These are phyloP conservation scores for Cercospora sp. DNA, from an alignment of 2,329 filamentous ascomycete genomes.

Conservation along the genomic window DNA sequence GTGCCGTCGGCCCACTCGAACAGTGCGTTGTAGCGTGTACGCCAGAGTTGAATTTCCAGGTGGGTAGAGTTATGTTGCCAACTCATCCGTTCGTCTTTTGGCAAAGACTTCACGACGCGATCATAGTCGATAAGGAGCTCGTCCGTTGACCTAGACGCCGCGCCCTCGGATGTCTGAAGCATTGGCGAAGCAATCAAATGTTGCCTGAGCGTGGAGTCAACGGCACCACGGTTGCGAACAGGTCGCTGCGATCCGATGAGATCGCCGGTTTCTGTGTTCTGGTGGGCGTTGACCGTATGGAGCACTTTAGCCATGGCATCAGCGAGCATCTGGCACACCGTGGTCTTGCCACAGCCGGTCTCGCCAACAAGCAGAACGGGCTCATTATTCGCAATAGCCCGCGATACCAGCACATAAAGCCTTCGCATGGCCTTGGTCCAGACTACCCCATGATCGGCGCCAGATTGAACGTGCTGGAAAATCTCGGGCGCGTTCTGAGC, in stretches of 20 bases:
- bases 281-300: constrained; percentile 93
- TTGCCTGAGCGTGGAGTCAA: constrained; percentile 65
- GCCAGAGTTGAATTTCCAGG: constrained; percentile 46
- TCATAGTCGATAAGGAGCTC: constrained; percentile 62
- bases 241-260: constrained; percentile 93
- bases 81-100: constrained; percentile 17
- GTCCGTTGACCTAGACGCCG: constrained; percentile 46
- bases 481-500: constrained; percentile 47
- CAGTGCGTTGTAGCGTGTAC: constrained; percentile 72
- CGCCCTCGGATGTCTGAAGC: constrained; percentile 26
- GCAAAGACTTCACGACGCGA: constrained; percentile 42
- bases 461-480: constrained; percentile 33
- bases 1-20: constrained; percentile 98
- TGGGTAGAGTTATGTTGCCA: constrained; percentile 25
- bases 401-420: constrained; percentile 83
- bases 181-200: constrained; percentile 54
- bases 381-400: constrained; percentile 85
- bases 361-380: constrained; percentile 93
- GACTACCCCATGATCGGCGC: constrained; percentile 67
- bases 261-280: constrained; percentile 96
- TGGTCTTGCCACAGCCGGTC: constrained; percentile 97
- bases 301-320: constrained; percentile 74
- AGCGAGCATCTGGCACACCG: constrained; percentile 87
- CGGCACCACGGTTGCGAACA: constrained; percentile 76
- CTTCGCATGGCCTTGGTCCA: constrained; percentile 96